These are phyloP conservation scores for Candolleomyces efflorescens DNA, from an alignment of 768 basidiomycete genomes.

Conservation along the genomic window DNA sequence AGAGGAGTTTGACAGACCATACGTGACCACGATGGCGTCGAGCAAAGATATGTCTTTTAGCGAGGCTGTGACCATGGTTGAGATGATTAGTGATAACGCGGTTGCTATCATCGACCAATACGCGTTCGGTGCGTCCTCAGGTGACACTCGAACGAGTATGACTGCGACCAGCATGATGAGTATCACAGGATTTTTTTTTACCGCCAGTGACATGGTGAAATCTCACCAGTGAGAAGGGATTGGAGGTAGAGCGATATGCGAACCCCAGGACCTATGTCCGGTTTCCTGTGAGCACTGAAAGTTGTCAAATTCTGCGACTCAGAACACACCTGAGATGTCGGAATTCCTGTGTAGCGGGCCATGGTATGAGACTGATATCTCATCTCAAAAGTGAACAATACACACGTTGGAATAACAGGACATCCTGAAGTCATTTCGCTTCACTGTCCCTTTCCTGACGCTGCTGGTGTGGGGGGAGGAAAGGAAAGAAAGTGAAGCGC, in stretches of 20 bases:
- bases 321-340: constrained; percentile 19
- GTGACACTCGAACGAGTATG: constrained; percentile 22
- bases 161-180: constrained; percentile 8
- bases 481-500: not conserved
- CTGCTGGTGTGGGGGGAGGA: not conserved
- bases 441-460: not conserved
- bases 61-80: constrained; percentile 18
- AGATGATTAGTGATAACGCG: constrained; percentile 21
- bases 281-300: no score
- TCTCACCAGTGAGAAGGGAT: constrained; percentile 19
- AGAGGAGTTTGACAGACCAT: constrained; percentile 10
- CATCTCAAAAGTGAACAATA: not conserved
- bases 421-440: not conserved
- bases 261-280: constrained; percentile 18
- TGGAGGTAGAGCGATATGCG: constrained; percentile 21
- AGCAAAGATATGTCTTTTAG: constrained; percentile 16
- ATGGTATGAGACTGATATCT: no score
- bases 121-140: constrained; percentile 21
- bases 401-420: not conserved
- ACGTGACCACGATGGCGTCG: constrained; percentile 23
- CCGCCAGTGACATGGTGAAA: no score
- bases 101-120: constrained; percentile 26
- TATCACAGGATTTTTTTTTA: not conserved
- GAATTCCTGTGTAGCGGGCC: constrained; percentile 19
- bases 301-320: no score